A percentile compares a stretch with the other conserved stretches of the same genome.
These are phyloP conservation scores for Cyclanthera cordifolia DNA, from an alignment of 306 rosid species.

Conservation along the genomic window DNA sequence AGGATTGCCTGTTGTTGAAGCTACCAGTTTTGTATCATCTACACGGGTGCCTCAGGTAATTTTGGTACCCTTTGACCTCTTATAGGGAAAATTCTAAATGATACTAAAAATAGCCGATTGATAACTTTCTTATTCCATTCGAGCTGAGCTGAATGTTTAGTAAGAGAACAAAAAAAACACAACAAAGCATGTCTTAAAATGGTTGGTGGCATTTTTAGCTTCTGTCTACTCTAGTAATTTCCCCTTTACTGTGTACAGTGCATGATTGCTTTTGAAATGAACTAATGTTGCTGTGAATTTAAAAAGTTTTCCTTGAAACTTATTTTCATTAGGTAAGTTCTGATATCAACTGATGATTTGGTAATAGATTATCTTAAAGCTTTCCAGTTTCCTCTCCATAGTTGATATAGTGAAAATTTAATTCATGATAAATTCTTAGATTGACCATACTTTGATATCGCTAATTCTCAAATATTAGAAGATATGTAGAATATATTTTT, in stretches of 20 bases:
- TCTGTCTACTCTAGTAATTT: not conserved
- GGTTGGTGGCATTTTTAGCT: not conserved
- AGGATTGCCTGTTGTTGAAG: slow-evolving; percentile 79
- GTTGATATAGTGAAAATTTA: not conserved
- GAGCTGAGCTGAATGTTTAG: not conserved
- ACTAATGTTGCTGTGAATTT: not conserved
- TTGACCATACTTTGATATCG: not conserved
- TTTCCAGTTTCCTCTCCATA: not conserved
- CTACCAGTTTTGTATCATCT: slow-evolving; percentile 93
- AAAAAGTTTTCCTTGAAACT: not conserved
- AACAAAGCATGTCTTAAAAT: not conserved
- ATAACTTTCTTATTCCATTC: not conserved
- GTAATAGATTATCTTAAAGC: not conserved
- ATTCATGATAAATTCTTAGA: not conserved
- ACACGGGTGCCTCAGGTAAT: slow-evolving; percentile 93
- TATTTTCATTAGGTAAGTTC: not conserved
- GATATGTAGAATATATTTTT: not conserved
- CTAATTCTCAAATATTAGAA: not conserved
- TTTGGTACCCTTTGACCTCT: not conserved
- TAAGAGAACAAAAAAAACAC: not conserved
- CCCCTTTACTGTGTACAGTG: not conserved
- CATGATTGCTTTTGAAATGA: not conserved
- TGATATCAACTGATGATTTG: not conserved
- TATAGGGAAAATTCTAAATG: not conserved
- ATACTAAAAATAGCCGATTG: not conserved